Percentiles rank a stretch among this genome's conserved stretches.
Evolutionary conservation across 2,329 filamentous ascomycete species (phyloP).

Genomic region (Lanzia echinophila): DNA sequence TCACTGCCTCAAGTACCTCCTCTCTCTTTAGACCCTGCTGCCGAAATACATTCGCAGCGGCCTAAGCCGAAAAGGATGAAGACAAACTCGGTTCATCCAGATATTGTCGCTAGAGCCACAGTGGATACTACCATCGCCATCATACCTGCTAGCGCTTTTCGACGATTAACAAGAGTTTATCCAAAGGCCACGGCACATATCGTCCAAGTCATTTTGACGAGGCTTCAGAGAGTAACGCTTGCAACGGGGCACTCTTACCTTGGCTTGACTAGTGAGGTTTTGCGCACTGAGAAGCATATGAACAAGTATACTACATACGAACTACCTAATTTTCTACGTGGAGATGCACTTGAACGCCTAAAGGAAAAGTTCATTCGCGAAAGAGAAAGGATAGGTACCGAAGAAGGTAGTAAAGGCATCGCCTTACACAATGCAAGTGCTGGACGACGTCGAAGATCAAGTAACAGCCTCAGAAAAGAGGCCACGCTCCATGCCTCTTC

Average conservation of each 20-base stretch:
- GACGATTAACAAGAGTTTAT: conserved; percentile 85
- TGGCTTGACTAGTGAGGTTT: conserved; percentile 81
- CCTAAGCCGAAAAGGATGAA: conserved; percentile 38
- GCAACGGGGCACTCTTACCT: conserved; percentile 93
- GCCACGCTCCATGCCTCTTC: conserved; percentile 59
- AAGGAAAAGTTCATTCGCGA: conserved; percentile 92
- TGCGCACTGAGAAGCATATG: conserved; percentile 91
- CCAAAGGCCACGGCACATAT: conserved; percentile 96
- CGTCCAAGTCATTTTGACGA: conserved; percentile 91
- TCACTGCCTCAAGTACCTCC: conserved; percentile 61
- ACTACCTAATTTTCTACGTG: conserved; percentile 82
- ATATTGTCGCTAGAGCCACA: conserved; percentile 92
- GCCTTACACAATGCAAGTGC: conserved; percentile 77
- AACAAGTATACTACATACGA: conserved; percentile 88
- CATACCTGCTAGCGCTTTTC: conserved; percentile 93
- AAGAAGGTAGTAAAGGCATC: conserved; percentile 86
- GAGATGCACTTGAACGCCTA: conserved; percentile 71
- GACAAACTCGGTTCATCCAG: conserved; percentile 81
- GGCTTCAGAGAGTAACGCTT: conserved; percentile 89
- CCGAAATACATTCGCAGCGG: conserved; percentile 20
- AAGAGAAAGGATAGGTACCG: conserved; percentile 70
- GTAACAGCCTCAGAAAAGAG: conserved; percentile 70
- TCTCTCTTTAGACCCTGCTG: conserved; percentile 57
- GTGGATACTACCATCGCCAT: conserved; percentile 97
- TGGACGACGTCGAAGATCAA: conserved; percentile 63